phyloP scores from a whole-genome alignment of 805 yeast genomes.

The Ogataea dorogensis region DNA sequence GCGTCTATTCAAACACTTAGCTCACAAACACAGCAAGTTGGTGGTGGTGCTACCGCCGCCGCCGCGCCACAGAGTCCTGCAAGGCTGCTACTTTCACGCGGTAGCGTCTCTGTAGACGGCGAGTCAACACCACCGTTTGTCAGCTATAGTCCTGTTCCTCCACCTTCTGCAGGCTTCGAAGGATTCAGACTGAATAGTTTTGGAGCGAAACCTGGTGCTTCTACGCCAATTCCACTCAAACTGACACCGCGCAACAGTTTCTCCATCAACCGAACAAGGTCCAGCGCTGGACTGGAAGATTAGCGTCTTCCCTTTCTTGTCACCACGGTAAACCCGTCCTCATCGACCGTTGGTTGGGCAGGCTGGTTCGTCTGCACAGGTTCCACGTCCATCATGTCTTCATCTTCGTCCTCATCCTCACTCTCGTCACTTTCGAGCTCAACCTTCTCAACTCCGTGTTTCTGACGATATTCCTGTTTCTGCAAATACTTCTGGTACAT shows the following conservation, averaged over 20 bases:
- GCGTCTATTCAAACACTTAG: conserved; percentile 20
- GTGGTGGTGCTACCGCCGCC: no score
- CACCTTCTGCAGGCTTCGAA: conserved; percentile 12
- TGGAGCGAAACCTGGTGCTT: conserved; percentile 5
- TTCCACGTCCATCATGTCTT: conserved; percentile 35
- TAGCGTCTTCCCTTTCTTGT: conserved; percentile 63
- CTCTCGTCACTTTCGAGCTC: conserved; percentile 51
- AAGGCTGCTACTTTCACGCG: conserved; percentile 7
- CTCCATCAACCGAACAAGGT: conserved; percentile 3
- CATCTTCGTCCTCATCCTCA: conserved; percentile 37
- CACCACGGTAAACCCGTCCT: conserved; percentile 91
- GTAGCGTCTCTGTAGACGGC: background rate
- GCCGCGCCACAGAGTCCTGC: conserved; percentile 4
- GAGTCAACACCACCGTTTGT: conserved; percentile 15
- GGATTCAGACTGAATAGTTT: conserved; percentile 9
- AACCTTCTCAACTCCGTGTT: conserved; percentile 37
- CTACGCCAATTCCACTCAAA: conserved; percentile 20
- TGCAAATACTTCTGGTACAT: conserved; percentile 59
- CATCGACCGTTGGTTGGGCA: conserved; percentile 74
- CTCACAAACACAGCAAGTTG: conserved; percentile 5
- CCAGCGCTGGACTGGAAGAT: conserved; percentile 1
- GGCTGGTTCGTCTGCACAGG: conserved; percentile 16
- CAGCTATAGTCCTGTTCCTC: conserved; percentile 20
- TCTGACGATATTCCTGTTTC: conserved; percentile 42
- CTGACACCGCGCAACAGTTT: conserved; percentile 24